A percentile compares a stretch with the other conserved stretches of the same genome.
phyloP scores from a whole-genome alignment of 148 eudicot species.

The Simmondsia chinensis region DNA sequence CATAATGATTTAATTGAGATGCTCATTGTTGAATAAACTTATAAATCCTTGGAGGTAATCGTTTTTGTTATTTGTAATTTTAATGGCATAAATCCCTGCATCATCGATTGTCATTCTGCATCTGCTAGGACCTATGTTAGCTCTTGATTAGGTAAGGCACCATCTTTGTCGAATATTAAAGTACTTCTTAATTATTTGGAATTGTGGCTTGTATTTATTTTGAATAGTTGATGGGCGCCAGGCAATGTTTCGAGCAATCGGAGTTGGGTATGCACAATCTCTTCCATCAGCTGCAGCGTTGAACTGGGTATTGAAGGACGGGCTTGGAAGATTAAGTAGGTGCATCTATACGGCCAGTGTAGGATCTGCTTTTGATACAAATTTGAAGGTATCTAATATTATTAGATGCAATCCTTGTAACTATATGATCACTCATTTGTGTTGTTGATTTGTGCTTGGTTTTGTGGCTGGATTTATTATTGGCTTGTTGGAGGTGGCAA shows the following conservation, averaged over 20 bases:
- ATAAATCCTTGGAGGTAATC: too few species aligned
- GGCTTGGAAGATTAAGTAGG: slow-evolving; percentile 89
- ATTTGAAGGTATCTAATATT: slow-evolving; percentile 59
- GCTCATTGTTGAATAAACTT: too few species aligned
- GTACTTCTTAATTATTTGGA: not conserved
- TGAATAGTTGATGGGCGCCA: slow-evolving; percentile 16
- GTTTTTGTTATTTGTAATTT: too few species aligned
- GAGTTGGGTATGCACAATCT: slow-evolving; percentile 74
- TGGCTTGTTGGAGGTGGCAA: too few species aligned
- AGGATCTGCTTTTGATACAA: slow-evolving; percentile 91
- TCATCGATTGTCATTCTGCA: too few species aligned
- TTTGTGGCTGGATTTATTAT: too few species aligned
- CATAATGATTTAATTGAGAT: too few species aligned
- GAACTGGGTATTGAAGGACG: slow-evolving; percentile 96
- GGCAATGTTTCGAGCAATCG: slow-evolving; percentile 99
- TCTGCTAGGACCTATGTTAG: too few species aligned
- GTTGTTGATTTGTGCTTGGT: not conserved
- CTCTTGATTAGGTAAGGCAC: too few species aligned
- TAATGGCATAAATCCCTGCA: too few species aligned
- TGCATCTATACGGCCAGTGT: slow-evolving; percentile 87
- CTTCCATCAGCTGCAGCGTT: slow-evolving; percentile 93
- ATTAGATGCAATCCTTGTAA: not conserved
- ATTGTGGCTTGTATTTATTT: not conserved
- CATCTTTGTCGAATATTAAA: not conserved
- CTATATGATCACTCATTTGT: not conserved